Conservation (phyloP, 2,329 filamentous ascomycete genomes). For the Pyrenochaeta sp. region DNA sequence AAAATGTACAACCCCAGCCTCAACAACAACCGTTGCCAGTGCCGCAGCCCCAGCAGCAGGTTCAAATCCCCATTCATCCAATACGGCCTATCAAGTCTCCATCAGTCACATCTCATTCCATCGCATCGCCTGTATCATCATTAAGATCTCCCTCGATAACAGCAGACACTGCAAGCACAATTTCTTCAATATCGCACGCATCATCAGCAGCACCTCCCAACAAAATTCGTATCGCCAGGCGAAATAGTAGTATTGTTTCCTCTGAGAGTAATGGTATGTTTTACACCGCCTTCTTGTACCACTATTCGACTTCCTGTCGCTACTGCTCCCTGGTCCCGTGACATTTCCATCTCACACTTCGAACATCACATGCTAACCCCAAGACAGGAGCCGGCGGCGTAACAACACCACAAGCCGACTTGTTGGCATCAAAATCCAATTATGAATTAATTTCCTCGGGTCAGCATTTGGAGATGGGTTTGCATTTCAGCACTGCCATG, state of each 20-base stretch:
- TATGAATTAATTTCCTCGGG: conserved; percentile 40
- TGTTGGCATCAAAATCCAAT: conserved; percentile 38
- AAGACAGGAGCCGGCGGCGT: conserved; percentile 31
- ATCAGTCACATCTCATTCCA: conserved; percentile 14
- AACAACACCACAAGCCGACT: conserved; percentile 35
- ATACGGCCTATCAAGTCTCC: conserved; percentile 22
- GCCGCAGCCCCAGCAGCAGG: conserved; percentile 8
- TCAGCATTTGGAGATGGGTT: conserved; percentile 40
- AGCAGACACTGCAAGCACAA: conserved; percentile 31
- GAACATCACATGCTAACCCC: conserved; percentile 3
- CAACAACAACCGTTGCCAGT: conserved; percentile 9
- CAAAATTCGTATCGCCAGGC: conserved; percentile 33
- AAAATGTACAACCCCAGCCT: conserved; percentile 3
- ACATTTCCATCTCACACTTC: background rate
- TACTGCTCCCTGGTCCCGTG: conserved; percentile 3
- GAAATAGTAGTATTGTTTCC: conserved; percentile 26
- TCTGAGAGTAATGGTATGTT: conserved; percentile 32
- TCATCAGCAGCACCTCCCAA: conserved; percentile 29
- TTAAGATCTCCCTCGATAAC: conserved; percentile 26
- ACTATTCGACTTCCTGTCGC: background rate
- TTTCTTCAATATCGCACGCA: conserved; percentile 33
- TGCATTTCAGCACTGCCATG: conserved; percentile 43
- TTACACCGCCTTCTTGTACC: background rate
- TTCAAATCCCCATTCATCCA: conserved; percentile 23
- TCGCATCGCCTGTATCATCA: conserved; percentile 20